A percentile compares a stretch with the other conserved stretches of the same genome.
phyloP scores from a whole-genome alignment of 306 rosid genomes.

The Pyrus bretschneideri region DNA sequence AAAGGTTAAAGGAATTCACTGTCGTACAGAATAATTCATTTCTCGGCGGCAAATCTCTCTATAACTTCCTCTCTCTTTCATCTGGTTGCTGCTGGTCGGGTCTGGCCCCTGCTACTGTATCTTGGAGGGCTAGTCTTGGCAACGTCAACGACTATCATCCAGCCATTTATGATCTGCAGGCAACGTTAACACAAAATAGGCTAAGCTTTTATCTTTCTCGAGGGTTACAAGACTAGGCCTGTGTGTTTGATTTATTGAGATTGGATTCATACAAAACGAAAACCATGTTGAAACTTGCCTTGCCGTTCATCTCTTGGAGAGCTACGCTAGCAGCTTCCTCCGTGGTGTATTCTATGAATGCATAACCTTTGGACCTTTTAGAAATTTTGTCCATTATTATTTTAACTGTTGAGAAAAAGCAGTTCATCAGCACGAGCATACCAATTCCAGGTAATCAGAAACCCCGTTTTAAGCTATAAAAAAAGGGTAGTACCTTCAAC shows the following conservation, averaged over 20 bases:
- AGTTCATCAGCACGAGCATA: conserved; percentile 14
- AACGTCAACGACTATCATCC: conserved; percentile 93
- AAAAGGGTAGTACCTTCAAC: conserved; percentile 53
- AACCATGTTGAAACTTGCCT: conserved; percentile 30
- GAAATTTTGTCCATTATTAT: conserved; percentile 87
- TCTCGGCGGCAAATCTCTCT: background rate
- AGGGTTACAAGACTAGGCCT: too few species aligned
- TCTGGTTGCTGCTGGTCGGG: conserved; percentile 25
- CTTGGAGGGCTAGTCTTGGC: conserved; percentile 60
- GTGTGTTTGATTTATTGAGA: background rate
- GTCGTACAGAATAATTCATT: background rate
- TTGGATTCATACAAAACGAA: background rate
- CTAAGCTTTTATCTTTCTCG: conserved; percentile 8
- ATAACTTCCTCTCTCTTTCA: background rate
- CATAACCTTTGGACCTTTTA: conserved; percentile 91
- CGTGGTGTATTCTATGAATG: conserved; percentile 77
- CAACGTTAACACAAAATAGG: background rate
- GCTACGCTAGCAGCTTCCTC: conserved; percentile 84
- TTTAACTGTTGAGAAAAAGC: conserved; percentile 47
- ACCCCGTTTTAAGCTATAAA: background rate
- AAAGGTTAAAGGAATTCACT: too few species aligned
- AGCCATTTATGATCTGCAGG: conserved; percentile 81
- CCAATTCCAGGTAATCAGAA: background rate
- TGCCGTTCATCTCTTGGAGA: conserved; percentile 86
- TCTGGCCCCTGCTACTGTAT: conserved; percentile 25